These are phyloP conservation scores for Pyrenochaeta sp. DNA, from an alignment of 2,329 filamentous ascomycete genomes.

Conservation along the genomic window DNA sequence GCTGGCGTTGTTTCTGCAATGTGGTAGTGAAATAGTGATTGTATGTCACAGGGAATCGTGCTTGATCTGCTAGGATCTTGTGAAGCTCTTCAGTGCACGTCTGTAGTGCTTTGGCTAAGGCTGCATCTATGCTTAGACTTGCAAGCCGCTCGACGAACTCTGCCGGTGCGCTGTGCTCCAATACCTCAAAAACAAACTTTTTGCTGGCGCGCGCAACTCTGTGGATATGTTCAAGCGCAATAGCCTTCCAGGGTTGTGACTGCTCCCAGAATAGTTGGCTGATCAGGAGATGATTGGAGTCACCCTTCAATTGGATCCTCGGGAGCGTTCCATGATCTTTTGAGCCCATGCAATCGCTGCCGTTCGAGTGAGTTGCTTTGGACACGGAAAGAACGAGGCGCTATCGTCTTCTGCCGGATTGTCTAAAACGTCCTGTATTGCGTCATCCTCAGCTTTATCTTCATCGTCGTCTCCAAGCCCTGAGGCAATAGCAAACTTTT, in stretches of 20 bases:
- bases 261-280: slow-evolving; percentile 67
- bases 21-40: too few relatives aligned
- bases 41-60: slow-evolving; percentile 58
- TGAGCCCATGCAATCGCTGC: slow-evolving; percentile 53
- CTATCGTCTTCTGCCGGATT: slow-evolving; percentile 6
- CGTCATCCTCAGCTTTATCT: neutral
- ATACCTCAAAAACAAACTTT: slow-evolving; percentile 45
- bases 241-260: slow-evolving; percentile 60
- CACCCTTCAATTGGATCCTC: slow-evolving; percentile 65
- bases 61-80: slow-evolving; percentile 58
- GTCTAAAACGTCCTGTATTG: too few relatives aligned
- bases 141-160: slow-evolving; percentile 51
- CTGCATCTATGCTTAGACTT: slow-evolving; percentile 50
- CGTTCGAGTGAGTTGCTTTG: slow-evolving; percentile 34
- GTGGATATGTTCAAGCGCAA: slow-evolving; percentile 48
- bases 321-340: slow-evolving; percentile 50
- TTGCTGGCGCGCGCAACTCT: slow-evolving; percentile 43
- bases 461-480: slow-evolving; percentile 28
- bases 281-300: slow-evolving; percentile 67
- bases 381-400: slow-evolving; percentile 10
- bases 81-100: slow-evolving; percentile 53
- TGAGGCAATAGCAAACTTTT: slow-evolving; percentile 48
- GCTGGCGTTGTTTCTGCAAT: too few relatives aligned
- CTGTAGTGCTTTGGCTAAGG: slow-evolving; percentile 52
- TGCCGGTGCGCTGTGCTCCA: slow-evolving; percentile 48